Evolutionary conservation across 139 green algal species (phyloP), one percentile per base, ranked within the genome.

Genomic region (Chlorella sp.): DNA sequence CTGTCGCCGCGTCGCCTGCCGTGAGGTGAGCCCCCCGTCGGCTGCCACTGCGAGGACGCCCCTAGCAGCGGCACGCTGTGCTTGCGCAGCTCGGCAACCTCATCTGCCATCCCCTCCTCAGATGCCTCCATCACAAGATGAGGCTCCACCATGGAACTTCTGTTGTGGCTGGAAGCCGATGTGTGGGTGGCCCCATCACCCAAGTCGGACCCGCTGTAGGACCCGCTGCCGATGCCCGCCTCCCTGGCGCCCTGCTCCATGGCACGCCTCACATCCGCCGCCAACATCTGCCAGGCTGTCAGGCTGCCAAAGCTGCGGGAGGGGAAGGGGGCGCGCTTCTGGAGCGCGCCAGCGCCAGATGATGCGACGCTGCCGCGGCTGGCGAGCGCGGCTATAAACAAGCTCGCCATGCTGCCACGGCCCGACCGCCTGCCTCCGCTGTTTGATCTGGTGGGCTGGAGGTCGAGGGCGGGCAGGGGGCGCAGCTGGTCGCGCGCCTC

Each of bases 271-370:
- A 91, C 81, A 22, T 91, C 81, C 15, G 80, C 64, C 5, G 88
- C 88, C 66, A 91, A 68, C 66, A 87, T 76, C 81, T 91, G 88
- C 88, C 88, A 91, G 30, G 88, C 88, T 28, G 88, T 91, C 34
- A 91, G n/a, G 42, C 30, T 84, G 68, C 88, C 88, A 26, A 91
- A 39, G 28, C 39, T 69, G 39, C 66, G 84, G 3, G 68, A 80
- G 12, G 83, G 64, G 12, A 42, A 87, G 60, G 21, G 37, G 24
- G 40, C 24, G 32, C 73, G 73, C 14, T 40, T 39, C 12, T 34
- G 18, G 68, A 76, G 48, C 7, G 48, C 48, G 48, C 48, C 48
- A 9, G 9, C 7, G 48, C 7, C 48, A 57, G 9, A 57, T 5
- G 48, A 32, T 30, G 71, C 71, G 34, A 30, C 28, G 71, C 71